These are phyloP conservation scores for Trichoderma harzianum DNA, from an alignment of 2,329 filamentous ascomycete genomes.

Conservation along the genomic window DNA sequence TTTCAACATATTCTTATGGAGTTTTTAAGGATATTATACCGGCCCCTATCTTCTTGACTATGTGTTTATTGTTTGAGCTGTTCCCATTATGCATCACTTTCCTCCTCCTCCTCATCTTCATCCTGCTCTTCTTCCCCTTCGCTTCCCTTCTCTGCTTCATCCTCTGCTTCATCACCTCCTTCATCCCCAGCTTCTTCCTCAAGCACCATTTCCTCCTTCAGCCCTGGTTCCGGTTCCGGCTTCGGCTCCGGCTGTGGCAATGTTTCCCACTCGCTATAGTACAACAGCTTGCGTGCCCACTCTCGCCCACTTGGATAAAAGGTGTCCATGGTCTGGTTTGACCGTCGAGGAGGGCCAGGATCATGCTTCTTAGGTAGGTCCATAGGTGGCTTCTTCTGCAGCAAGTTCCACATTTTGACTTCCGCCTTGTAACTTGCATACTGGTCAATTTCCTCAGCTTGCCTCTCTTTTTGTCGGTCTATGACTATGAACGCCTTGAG, in stretches of 20 bases:
- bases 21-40: neutral
- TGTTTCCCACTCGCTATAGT: constrained; percentile 44
- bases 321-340: constrained; percentile 34
- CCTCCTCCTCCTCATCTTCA: neutral
- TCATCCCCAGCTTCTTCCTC: neutral
- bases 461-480: constrained; percentile 42
- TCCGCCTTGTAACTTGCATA: constrained; percentile 42
- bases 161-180: neutral
- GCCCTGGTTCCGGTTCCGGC: neutral
- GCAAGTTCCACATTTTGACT: constrained; percentile 43
- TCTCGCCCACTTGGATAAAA: constrained; percentile 35
- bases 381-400: constrained; percentile 39
- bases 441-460: constrained; percentile 43
- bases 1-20: neutral
- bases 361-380: constrained; percentile 32
- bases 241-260: neutral
- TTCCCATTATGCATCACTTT: neutral
- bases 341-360: constrained; percentile 28
- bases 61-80: neutral
- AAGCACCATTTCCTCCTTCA: neutral
- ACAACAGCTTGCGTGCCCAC: constrained; percentile 40
- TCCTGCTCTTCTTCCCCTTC: neutral
- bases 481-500: constrained; percentile 38
- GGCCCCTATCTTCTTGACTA: neutral
- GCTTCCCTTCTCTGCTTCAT: neutral